Percentiles rank a stretch among this genome's conserved stretches.
Evolutionary conservation across 2,329 filamentous ascomycete genomes (phyloP).

Genomic region (Cylindrodendrum hubeiense): DNA sequence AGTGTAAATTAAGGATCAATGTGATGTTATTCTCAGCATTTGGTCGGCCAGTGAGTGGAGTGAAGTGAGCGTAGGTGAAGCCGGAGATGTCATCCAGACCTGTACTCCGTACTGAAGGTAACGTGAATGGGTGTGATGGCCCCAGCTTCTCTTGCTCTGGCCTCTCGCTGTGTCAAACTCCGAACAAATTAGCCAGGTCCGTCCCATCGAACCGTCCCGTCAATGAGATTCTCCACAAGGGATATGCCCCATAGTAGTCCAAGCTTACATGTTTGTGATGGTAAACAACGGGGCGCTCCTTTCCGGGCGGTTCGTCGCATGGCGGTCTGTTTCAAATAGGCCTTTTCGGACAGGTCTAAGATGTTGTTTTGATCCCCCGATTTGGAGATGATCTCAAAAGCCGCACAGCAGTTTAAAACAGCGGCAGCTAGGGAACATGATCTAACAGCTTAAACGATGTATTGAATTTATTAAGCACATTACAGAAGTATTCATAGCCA

Average conservation of each 20-base stretch:
- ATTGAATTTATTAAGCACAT: background rate
- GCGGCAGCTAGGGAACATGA: background rate
- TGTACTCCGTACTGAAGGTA: too few relatives aligned
- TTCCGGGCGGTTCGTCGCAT: background rate
- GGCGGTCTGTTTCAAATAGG: background rate
- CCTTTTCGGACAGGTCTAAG: too few relatives aligned
- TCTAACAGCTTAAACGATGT: background rate
- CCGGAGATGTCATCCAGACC: background rate
- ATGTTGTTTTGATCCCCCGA: background rate
- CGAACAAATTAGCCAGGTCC: too few relatives aligned
- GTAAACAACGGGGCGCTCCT: background rate
- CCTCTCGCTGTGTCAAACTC: too few relatives aligned
- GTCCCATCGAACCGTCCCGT: too few relatives aligned
- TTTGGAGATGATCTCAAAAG: background rate
- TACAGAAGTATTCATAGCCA: background rate
- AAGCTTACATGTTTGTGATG: background rate
- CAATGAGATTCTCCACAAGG: background rate
- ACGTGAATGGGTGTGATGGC: background rate
- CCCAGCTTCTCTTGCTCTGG: background rate
- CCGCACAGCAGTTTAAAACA: background rate
- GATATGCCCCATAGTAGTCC: background rate
- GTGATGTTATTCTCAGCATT: constrained; percentile 33
- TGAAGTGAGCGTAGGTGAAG: background rate
- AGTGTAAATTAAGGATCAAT: constrained; percentile 44
- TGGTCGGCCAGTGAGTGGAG: too few relatives aligned